phyloP scores from a whole-genome alignment of 1,284 basidiomycete species.

The Marasmius oreades region DNA sequence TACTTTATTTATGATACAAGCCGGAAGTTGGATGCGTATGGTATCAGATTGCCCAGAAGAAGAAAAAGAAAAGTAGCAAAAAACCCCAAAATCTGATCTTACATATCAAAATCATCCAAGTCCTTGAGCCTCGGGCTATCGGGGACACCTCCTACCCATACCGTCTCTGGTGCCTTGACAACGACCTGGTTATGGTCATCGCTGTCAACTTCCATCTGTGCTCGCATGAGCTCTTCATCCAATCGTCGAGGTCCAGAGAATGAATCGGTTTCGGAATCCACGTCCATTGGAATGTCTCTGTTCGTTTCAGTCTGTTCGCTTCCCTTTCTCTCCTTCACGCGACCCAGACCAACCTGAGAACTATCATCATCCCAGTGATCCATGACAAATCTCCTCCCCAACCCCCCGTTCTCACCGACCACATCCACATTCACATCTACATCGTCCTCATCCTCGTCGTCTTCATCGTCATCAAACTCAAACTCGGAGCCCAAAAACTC shows the following conservation, averaged over 20 bases:
- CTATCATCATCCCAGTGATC: background rate
- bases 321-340: background rate
- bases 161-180: background rate
- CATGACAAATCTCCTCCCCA: background rate
- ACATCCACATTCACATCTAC: background rate
- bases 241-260: background rate
- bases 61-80: background rate
- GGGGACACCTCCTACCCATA: background rate
- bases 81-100: background rate
- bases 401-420: background rate
- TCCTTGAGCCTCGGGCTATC: background rate
- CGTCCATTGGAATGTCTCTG: conserved; percentile 2
- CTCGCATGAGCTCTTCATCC: background rate
- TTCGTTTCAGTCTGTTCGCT: too few relatives aligned
- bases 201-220: background rate
- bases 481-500: background rate
- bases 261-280: background rate
- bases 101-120: background rate
- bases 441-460: background rate
- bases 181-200: too few relatives aligned
- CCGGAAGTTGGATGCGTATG: background rate
- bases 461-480: background rate
- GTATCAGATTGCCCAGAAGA: background rate
- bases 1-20: background rate
- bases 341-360: background rate